Base-by-base conservation (phyloP, 371 early-diverging fungal species). In the Mortierella sp. region DNA sequence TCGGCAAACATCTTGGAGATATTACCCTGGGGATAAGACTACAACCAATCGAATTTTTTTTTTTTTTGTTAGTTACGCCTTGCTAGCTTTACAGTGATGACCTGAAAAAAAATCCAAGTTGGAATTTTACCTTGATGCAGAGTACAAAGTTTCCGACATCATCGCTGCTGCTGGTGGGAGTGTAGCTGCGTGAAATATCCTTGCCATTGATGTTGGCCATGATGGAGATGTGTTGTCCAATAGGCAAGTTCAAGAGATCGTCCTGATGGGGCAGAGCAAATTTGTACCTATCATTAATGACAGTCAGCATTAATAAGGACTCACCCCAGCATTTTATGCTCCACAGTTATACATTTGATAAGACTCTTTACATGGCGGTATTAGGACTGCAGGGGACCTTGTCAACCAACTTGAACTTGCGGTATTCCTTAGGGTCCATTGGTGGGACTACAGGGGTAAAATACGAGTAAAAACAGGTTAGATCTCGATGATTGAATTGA, bases 181-280 rank as follows among this genome's bases (percentile, higher is more conserved):
- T 98, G 83, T 98, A 98, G 84, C 95, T 96, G 62, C 98, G 92
- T 35, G 89, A 87, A 54, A 96, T 88, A 54, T 92, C 90, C 81
- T 97, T 96, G 71, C 96, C 97, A 72, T 92, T 89, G 70, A 96
- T 91, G 64, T 89, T 88, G 29, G 95, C 93, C 89, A 92, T 92
- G 59, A 97, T 86, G 51, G 96, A 94, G 70, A 98, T 92, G 82
- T 97, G 98, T 86, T 96, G 97, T 26, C 98, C 98, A 71, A 95
- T 95, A 64, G 97, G 96, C 74, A 97, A 88, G 31, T 97, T 97
- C 49, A 97, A 87, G 51, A 85, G 68, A 51, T 86, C 85, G 62
- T 92, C 90, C 60, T 88, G 84, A 53, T 77, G 51, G 15, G 96
- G 94, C 49, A 97, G 88, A 34, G 84, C 92, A 79, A 97, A 95